Percentiles rank a stretch among this genome's conserved stretches.
Conservation (phyloP, 768 basidiomycete species). For the Galerina sulciceps region DNA sequence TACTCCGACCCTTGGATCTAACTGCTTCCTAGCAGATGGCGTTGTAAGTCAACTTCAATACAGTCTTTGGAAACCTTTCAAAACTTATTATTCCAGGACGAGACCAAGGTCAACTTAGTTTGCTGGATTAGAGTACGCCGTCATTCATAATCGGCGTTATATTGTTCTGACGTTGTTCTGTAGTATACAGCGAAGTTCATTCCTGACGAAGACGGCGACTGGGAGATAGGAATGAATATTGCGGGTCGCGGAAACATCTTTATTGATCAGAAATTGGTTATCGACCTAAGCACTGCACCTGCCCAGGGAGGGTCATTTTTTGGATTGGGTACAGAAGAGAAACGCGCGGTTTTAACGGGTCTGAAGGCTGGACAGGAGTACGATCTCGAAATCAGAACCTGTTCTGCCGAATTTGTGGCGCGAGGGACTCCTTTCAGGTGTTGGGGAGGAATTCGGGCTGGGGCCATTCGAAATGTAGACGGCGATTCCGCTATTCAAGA, state of each 20-base stretch:
- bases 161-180: background rate
- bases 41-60: constrained; percentile 32
- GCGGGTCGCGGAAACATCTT: constrained; percentile 54
- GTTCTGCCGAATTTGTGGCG: constrained; percentile 35
- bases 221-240: constrained; percentile 51
- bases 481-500: constrained; percentile 44
- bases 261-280: constrained; percentile 48
- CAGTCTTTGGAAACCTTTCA: background rate
- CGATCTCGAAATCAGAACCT: constrained; percentile 41
- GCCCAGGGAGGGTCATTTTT: constrained; percentile 44
- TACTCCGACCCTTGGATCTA: constrained; percentile 37
- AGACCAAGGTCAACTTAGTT: constrained; percentile 42
- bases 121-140: constrained; percentile 45
- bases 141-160: background rate
- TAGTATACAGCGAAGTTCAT: constrained; percentile 48
- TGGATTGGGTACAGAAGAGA: constrained; percentile 46
- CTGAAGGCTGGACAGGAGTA: constrained; percentile 48
- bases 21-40: constrained; percentile 45
- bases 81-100: constrained; percentile 28
- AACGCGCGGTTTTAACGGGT: constrained; percentile 34
- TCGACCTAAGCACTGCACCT: constrained; percentile 49
- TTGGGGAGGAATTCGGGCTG: constrained; percentile 45
- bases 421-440: constrained; percentile 38
- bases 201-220: constrained; percentile 56
- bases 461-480: constrained; percentile 36